phyloP scores from a whole-genome alignment of 1,284 basidiomycete genomes.

The Heterobasidion occidentale region DNA sequence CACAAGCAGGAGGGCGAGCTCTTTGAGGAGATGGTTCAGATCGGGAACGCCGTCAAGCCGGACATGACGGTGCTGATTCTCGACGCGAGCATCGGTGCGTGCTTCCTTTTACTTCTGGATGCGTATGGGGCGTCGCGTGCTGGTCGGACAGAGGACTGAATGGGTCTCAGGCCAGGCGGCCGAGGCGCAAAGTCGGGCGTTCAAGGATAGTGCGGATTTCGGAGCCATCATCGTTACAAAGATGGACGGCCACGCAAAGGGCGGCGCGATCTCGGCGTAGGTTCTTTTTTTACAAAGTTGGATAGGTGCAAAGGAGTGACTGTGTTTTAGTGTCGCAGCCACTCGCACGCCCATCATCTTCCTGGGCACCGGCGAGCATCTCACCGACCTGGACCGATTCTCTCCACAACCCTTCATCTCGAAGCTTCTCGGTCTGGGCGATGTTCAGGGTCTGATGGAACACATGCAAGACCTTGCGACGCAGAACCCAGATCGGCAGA shows the following conservation, averaged over 20 bases:
- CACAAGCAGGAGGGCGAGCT: constrained; percentile 98
- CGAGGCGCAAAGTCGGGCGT: constrained; percentile 91
- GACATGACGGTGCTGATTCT: constrained; percentile 89
- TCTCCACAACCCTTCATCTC: constrained; percentile 96
- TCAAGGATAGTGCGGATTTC: constrained; percentile 97
- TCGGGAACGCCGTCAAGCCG: constrained; percentile 87
- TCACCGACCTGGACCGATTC: constrained; percentile 94
- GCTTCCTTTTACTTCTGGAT: background rate
- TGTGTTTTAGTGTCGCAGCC: constrained; percentile 75
- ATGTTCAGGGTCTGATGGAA: constrained; percentile 95
- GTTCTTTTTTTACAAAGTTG: constrained; percentile 22
- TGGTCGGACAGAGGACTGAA: constrained; percentile 1
- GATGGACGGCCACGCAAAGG: constrained; percentile 99
- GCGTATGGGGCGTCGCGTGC: constrained; percentile 1
- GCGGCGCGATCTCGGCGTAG: constrained; percentile 97
- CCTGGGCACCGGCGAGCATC: constrained; percentile 95
- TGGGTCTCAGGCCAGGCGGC: constrained; percentile 81
- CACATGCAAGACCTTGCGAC: constrained; percentile 94
- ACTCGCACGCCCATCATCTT: constrained; percentile 99
- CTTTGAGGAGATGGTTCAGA: constrained; percentile 98
- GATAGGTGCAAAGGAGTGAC: constrained; percentile 9
- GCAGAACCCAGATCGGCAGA: constrained; percentile 93
- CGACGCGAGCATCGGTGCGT: constrained; percentile 78
- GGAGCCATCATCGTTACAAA: constrained; percentile 99
- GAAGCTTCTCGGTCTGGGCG: constrained; percentile 92